A percentile compares a stretch with the other conserved stretches of the same genome.
Evolutionary conservation across 257 asterid genomes (phyloP).

Genomic region (Forsythia suspensa): DNA sequence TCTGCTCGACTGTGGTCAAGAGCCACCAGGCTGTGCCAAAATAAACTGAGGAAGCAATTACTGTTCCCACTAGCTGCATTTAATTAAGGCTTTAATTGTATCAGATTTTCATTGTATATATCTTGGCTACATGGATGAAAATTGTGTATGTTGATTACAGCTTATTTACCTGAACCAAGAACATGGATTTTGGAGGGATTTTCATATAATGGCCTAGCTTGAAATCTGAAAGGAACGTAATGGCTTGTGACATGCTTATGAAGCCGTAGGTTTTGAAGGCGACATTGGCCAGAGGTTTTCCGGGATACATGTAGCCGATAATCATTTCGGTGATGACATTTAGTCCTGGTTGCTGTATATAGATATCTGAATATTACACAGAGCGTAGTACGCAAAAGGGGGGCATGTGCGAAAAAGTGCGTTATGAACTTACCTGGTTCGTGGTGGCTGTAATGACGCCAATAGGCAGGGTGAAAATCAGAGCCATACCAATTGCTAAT

Average conservation of each 20-base stretch:
- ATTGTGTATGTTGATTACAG: not conserved
- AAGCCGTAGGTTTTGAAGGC: slow-evolving; percentile 64
- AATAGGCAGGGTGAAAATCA: slow-evolving; percentile 59
- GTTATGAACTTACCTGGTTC: slow-evolving; percentile 43
- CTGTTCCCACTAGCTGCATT: slow-evolving; percentile 61
- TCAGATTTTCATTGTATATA: not conserved
- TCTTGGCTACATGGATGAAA: not conserved
- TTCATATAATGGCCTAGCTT: slow-evolving; percentile 80
- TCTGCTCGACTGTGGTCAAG: slow-evolving; percentile 43
- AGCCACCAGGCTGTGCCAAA: slow-evolving; percentile 85
- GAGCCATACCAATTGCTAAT: slow-evolving; percentile 49
- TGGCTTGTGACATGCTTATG: slow-evolving; percentile 62
- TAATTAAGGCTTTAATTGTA: not conserved
- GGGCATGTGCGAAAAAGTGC: not conserved
- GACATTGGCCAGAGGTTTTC: slow-evolving; percentile 65
- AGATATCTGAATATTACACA: not conserved
- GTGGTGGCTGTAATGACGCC: slow-evolving; percentile 67
- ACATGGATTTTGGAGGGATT: slow-evolving; percentile 76
- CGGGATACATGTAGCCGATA: slow-evolving; percentile 69
- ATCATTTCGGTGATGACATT: slow-evolving; percentile 65
- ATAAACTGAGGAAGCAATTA: slow-evolving; percentile 49
- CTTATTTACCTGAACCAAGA: slow-evolving; percentile 56
- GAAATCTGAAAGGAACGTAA: slow-evolving; percentile 64
- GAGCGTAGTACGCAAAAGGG: not conserved
- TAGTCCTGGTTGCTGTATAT: slow-evolving; percentile 45